Evolutionary conservation across 805 yeast species (phyloP).

Genomic region (Dipodascopsis uninucleata): DNA sequence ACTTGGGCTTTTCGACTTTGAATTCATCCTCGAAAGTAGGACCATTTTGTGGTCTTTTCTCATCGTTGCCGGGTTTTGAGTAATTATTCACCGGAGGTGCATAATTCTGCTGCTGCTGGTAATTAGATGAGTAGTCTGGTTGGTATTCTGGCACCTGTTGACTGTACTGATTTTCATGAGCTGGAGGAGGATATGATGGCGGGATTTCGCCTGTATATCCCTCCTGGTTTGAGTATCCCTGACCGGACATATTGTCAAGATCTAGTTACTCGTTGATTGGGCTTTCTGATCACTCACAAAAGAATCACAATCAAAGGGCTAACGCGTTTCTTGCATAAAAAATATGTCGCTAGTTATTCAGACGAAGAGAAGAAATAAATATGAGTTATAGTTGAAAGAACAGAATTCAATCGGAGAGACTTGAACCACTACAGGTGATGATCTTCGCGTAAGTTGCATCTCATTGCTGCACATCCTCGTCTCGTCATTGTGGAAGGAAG

Average conservation of each 20-base stretch:
- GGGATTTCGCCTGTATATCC: too few relatives aligned
- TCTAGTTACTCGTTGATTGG: too few relatives aligned
- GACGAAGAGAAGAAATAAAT: too few relatives aligned
- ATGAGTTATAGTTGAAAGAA: too few relatives aligned
- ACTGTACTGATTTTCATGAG: conserved; percentile 9
- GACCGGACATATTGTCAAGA: neutral
- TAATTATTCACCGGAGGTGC: conserved; percentile 5
- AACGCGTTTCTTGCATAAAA: neutral
- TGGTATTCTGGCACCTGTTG: conserved; percentile 18
- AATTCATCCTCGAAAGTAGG: conserved; percentile 65
- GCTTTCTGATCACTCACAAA: neutral
- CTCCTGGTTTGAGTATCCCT: conserved; percentile 5
- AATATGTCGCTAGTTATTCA: too few relatives aligned
- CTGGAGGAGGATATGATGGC: conserved; percentile 20
- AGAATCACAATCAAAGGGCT: neutral
- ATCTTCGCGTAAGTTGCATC: too few relatives aligned
- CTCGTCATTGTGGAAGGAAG: too few relatives aligned
- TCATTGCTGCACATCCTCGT: too few relatives aligned
- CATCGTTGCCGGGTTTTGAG: conserved; percentile 3
- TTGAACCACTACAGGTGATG: too few relatives aligned
- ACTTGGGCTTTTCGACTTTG: conserved; percentile 57
- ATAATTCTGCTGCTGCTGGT: neutral
- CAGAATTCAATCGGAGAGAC: too few relatives aligned
- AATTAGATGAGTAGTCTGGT: too few relatives aligned
- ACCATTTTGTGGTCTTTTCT: conserved; percentile 35